A percentile compares a stretch with the other conserved stretches of the same genome.
Conservation (phyloP, 306 rosid genomes). For the Rosa rugosa region DNA sequence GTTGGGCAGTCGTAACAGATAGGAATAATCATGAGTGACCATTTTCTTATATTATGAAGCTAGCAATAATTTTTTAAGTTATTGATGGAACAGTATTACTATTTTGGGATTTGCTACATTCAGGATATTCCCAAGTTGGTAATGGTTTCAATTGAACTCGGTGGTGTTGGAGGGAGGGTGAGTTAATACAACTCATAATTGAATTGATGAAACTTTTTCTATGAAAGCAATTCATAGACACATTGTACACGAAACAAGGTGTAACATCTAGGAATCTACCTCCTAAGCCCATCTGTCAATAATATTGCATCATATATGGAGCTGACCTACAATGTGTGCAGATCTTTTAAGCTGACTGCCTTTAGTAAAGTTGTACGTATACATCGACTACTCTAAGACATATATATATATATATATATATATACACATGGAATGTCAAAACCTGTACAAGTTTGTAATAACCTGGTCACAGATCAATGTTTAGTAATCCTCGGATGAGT, state of each 20-base stretch:
- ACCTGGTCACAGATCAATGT: neutral
- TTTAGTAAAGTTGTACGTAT: neutral
- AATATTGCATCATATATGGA: neutral
- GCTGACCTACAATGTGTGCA: neutral
- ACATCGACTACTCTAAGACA: neutral
- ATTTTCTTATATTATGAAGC: no score
- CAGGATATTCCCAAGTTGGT: neutral
- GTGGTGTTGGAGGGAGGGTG: neutral
- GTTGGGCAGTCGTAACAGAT: no score
- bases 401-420: neutral
- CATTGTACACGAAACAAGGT: neutral
- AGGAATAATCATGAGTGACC: no score
- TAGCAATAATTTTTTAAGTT: no score
- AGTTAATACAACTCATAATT: neutral
- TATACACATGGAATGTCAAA: neutral
- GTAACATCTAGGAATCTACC: neutral
- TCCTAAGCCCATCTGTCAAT: constrained; percentile 1
- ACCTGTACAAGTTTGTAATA: constrained; percentile 18
- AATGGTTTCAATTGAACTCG: neutral
- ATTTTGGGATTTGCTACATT: no score
- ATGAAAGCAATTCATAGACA: neutral
- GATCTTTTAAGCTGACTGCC: neutral
- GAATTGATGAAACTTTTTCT: neutral
- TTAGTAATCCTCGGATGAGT: neutral
- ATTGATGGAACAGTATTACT: no score